phyloP scores from a whole-genome alignment of 768 basidiomycete species.

The Ramaria rubella region DNA sequence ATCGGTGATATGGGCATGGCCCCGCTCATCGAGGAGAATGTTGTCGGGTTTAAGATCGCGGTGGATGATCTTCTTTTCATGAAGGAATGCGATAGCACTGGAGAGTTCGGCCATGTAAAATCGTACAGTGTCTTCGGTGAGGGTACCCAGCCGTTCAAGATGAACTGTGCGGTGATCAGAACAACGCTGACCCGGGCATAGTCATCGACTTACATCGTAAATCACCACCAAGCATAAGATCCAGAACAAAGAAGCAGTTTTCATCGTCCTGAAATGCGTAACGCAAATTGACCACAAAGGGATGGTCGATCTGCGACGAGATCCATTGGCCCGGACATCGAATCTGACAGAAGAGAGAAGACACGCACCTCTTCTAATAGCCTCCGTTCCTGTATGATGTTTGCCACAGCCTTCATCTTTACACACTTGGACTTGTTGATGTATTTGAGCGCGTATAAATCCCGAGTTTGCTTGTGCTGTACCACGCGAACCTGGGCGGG shows the following conservation, averaged over 20 bases:
- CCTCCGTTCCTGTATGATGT: conserved; percentile 93
- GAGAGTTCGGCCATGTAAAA: conserved; percentile 90
- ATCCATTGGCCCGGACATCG: conserved; percentile 16
- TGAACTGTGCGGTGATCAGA: conserved; percentile 53
- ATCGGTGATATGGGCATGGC: conserved; percentile 94
- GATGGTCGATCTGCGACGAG: conserved; percentile 77
- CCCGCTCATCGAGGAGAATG: conserved; percentile 90
- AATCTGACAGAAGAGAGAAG: conserved; percentile 8
- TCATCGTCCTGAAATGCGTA: conserved; percentile 98
- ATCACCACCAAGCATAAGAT: conserved; percentile 95
- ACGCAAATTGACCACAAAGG: conserved; percentile 89
- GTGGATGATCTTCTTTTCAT: conserved; percentile 93
- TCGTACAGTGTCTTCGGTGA: conserved; percentile 72
- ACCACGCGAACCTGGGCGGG: conserved; percentile 86
- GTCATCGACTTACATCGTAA: conserved; percentile 66
- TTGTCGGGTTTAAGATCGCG: conserved; percentile 98
- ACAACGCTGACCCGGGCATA: neutral
- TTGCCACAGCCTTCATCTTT: conserved; percentile 97
- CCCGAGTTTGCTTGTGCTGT: conserved; percentile 97
- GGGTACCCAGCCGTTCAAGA: conserved; percentile 68
- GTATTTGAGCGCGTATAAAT: conserved; percentile 96
- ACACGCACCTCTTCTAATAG: conserved; percentile 83
- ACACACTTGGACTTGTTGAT: conserved; percentile 98
- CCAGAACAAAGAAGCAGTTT: conserved; percentile 96
- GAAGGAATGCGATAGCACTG: conserved; percentile 82